Conservation (phyloP, 352 stramenopile species). For the Thalassiosira exigua region DNA sequence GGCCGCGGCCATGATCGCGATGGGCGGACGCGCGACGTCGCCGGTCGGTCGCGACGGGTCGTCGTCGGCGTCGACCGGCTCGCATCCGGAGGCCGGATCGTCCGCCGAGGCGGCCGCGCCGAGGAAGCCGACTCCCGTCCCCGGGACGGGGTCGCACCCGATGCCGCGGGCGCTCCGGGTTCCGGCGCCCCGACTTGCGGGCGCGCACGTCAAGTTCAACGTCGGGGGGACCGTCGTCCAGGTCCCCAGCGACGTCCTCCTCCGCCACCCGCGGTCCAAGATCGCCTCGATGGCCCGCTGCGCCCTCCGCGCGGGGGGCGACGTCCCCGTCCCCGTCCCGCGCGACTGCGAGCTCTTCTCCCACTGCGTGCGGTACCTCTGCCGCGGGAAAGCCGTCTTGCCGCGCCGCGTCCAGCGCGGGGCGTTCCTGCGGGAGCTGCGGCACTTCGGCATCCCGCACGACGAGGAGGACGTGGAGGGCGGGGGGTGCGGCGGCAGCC, state of each 20-base stretch:
- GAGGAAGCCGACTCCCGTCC: background rate
- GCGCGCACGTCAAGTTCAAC: slow-evolving; percentile 35
- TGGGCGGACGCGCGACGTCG: background rate
- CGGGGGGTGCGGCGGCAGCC: background rate
- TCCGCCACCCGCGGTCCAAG: slow-evolving; percentile 27
- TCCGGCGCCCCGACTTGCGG: background rate
- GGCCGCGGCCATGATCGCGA: background rate
- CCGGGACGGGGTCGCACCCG: background rate
- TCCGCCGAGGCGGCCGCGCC: background rate
- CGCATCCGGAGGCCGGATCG: background rate
- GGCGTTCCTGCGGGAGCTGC: slow-evolving; percentile 31
- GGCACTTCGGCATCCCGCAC: slow-evolving; percentile 33
- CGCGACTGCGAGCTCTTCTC: slow-evolving; percentile 34
- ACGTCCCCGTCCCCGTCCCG: slow-evolving; percentile 31
- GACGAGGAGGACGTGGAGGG: slow-evolving; percentile 12
- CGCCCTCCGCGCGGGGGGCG: slow-evolving; percentile 14
- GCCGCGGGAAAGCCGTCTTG: slow-evolving; percentile 15
- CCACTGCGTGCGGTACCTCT: slow-evolving; percentile 28
- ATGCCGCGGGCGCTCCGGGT: background rate
- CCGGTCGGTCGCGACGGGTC: background rate
- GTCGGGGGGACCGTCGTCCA: slow-evolving; percentile 41
- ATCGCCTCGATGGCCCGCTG: slow-evolving; percentile 28
- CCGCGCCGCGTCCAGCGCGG: slow-evolving; percentile 10
- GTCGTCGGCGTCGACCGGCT: background rate
- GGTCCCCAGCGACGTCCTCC: slow-evolving; percentile 14